phyloP scores from a whole-genome alignment of 495 filamentous ascomycete species.

The Penicillium diatomitis region DNA sequence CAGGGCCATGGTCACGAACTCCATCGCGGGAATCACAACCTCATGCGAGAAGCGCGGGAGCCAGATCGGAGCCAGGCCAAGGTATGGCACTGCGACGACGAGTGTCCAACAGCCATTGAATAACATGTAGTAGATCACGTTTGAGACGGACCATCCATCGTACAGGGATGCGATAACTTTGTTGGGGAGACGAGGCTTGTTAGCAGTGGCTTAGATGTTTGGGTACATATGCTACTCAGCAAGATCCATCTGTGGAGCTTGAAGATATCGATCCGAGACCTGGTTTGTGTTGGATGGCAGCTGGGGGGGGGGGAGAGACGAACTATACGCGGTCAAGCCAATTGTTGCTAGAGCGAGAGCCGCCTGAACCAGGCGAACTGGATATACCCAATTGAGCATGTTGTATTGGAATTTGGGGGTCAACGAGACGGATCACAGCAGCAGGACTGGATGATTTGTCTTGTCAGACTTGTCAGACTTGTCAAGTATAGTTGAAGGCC shows the following conservation, averaged over 20 bases:
- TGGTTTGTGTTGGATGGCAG: no score
- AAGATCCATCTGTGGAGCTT: no score
- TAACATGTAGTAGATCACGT: conserved; percentile 52
- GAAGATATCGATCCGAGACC: no score
- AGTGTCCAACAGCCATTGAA: conserved; percentile 61
- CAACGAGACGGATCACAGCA: no score
- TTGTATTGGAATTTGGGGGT: background rate
- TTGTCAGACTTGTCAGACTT: no score
- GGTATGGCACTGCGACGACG: conserved; percentile 48
- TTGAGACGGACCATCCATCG: conserved; percentile 20
- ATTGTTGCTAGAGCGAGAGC: conserved; percentile 55
- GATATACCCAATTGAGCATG: conserved; percentile 25
- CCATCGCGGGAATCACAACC: conserved; percentile 21
- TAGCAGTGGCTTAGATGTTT: no score
- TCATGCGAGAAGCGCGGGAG: conserved; percentile 45
- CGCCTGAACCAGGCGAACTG: conserved; percentile 50
- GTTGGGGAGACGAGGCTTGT: background rate
- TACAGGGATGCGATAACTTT: conserved; percentile 21
- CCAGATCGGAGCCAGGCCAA: conserved; percentile 49
- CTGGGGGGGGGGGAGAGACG: background rate
- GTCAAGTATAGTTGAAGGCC: no score
- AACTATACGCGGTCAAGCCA: conserved; percentile 57
- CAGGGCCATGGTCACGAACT: conserved; percentile 13
- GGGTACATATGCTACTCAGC: no score
- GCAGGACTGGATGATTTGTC: no score